Evolutionary conservation across 202 grass and related monocot species (phyloP).

Genomic region (Panicum hallii): DNA sequence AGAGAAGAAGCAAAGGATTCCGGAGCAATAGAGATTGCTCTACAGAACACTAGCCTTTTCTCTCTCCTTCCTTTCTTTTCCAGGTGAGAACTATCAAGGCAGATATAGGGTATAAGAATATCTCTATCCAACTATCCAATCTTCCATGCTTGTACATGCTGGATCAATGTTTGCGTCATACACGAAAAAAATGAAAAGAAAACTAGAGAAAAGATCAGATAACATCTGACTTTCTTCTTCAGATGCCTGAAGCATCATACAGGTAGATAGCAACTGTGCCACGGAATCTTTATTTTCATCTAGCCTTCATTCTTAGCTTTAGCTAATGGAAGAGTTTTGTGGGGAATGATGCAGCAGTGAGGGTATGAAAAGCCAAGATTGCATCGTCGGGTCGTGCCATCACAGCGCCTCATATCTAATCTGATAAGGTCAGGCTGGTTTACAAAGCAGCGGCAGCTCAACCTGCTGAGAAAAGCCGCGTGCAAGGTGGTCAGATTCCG

Average conservation of each 20-base stretch:
- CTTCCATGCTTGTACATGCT: slow-evolving; percentile 26
- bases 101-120: slow-evolving; percentile 47
- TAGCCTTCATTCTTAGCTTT: slow-evolving; percentile 26
- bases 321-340: not conserved
- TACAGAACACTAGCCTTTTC: slow-evolving; percentile 46
- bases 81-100: slow-evolving; percentile 51
- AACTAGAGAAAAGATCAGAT: slow-evolving; percentile 31
- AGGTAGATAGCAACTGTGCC: slow-evolving; percentile 33
- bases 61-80: slow-evolving; percentile 24
- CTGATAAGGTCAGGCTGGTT: slow-evolving; percentile 43
- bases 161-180: slow-evolving; percentile 55
- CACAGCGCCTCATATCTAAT: slow-evolving; percentile 39
- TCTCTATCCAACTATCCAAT: slow-evolving; percentile 50
- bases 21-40: slow-evolving; percentile 49
- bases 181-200: not conserved
- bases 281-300: slow-evolving; percentile 38
- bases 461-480: slow-evolving; percentile 44
- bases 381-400: slow-evolving; percentile 45
- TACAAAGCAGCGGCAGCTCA: slow-evolving; percentile 43
- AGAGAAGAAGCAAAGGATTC: slow-evolving; percentile 35
- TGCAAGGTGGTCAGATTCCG: slow-evolving; percentile 46
- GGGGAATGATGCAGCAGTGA: slow-evolving; percentile 15
- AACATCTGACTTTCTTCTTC: slow-evolving; percentile 44
- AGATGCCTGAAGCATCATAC: slow-evolving; percentile 48
- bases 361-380: slow-evolving; percentile 39